These are phyloP conservation scores for Penicillium digitatum DNA, from an alignment of 2,329 filamentous ascomycete species.

Conservation along the genomic window DNA sequence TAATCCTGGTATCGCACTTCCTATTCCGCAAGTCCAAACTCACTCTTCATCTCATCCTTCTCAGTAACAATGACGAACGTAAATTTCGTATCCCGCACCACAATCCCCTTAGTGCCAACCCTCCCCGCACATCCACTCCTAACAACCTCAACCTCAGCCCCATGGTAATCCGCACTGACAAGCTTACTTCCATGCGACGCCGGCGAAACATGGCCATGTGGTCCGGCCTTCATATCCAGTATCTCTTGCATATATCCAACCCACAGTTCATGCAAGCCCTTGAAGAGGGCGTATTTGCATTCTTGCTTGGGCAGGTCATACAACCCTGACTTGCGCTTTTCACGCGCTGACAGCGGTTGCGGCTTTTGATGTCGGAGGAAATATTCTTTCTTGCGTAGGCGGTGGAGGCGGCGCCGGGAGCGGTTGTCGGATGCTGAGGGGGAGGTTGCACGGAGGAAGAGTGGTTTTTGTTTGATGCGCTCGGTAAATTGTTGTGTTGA, in stretches of 20 bases:
- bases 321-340: constrained; percentile 69
- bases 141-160: constrained; percentile 76
- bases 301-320: constrained; percentile 69
- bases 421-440: constrained; percentile 56
- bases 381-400: constrained; percentile 47
- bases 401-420: constrained; percentile 51
- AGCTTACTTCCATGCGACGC: constrained; percentile 56
- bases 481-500: constrained; percentile 71
- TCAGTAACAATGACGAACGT: constrained; percentile 79
- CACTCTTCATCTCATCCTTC: constrained; percentile 65
- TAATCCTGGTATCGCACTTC: background rate
- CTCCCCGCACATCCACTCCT: constrained; percentile 74
- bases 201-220: constrained; percentile 52
- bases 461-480: constrained; percentile 75
- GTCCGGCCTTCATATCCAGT: constrained; percentile 54
- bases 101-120: constrained; percentile 80
- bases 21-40: constrained; percentile 21
- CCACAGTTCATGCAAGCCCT: constrained; percentile 76
- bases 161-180: constrained; percentile 84
- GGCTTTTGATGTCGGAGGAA: constrained; percentile 52
- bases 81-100: constrained; percentile 82
- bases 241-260: constrained; percentile 78
- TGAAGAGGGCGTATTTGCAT: constrained; percentile 70
- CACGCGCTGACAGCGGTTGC: constrained; percentile 69
- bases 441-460: constrained; percentile 72